Evolutionary conservation across 1,139 yeast species (phyloP).

Genomic region (Blastobotrys serpentis): DNA sequence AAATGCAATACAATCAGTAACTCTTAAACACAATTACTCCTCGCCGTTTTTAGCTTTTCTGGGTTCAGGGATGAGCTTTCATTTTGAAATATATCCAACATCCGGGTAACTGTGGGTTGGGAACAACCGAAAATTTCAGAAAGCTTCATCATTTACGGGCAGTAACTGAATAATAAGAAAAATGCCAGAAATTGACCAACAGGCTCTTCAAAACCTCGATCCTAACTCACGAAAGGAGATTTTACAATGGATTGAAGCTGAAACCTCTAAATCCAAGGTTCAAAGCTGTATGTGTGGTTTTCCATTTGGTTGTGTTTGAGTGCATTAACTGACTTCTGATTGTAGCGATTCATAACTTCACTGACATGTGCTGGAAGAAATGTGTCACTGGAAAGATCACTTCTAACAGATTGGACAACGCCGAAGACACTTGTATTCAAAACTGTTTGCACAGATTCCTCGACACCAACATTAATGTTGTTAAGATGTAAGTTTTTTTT

Average conservation of each 20-base stretch:
- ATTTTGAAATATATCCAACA: too few relatives aligned
- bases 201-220: conserved; percentile 63
- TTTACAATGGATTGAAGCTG: conserved; percentile 72
- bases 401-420: conserved; percentile 50
- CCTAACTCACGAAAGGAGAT: conserved; percentile 73
- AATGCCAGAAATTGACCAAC: conserved; percentile 62
- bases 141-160: not conserved
- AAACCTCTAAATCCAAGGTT: conserved; percentile 83
- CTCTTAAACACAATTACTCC: too few relatives aligned
- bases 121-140: conserved; percentile 5
- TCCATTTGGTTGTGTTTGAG: not conserved
- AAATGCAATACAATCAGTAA: too few relatives aligned
- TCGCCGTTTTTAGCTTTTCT: too few relatives aligned
- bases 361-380: conserved; percentile 87
- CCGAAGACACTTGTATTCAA: conserved; percentile 70
- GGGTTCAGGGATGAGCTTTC: too few relatives aligned
- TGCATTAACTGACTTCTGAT: conserved; percentile 16
- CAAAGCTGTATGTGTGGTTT: conserved; percentile 51
- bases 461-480: conserved; percentile 84
- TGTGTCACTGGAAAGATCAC: conserved; percentile 60
- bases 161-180: conserved; percentile 1
- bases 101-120: not conserved
- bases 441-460: conserved; percentile 84
- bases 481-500: conserved; percentile 55
- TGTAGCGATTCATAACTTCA: conserved; percentile 69